Conservation (phyloP, 352 stramenopile genomes). For the Phytopythium helicoides region DNA sequence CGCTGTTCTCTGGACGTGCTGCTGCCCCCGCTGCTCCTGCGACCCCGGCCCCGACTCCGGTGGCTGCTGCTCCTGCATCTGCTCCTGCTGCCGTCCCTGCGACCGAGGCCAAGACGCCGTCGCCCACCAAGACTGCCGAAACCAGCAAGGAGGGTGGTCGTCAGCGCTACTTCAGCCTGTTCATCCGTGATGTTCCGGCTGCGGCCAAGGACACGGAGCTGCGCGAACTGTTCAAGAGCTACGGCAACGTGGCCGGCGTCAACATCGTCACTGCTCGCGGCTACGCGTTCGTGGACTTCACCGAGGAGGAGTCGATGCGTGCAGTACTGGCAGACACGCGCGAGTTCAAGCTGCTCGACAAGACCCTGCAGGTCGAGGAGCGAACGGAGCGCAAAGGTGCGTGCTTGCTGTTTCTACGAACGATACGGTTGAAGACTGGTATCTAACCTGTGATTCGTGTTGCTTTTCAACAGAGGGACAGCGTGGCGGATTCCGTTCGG, state of each 20-base stretch:
- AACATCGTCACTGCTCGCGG: constrained; percentile 53
- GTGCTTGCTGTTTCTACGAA: constrained; percentile 3
- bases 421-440: not conserved
- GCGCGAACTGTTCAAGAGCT: constrained; percentile 77
- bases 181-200: constrained; percentile 72
- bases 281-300: constrained; percentile 86
- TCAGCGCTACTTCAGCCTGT: constrained; percentile 53
- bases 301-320: constrained; percentile 75
- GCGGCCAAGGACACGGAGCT: constrained; percentile 75
- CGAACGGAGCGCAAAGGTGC: constrained; percentile 70
- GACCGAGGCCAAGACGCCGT: constrained; percentile 5
- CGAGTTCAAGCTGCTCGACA: constrained; percentile 73
- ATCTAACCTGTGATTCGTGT: not conserved
- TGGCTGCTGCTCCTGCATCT: constrained; percentile 12
- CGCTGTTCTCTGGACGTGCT: constrained; percentile 35
- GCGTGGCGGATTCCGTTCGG: constrained; percentile 49
- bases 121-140: constrained; percentile 54
- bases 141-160: constrained; percentile 37
- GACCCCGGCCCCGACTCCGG: constrained; percentile 10
- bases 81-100: constrained; percentile 19
- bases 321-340: constrained; percentile 59
- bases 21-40: constrained; percentile 19
- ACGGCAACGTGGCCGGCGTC: constrained; percentile 71
- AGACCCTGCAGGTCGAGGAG: constrained; percentile 73
- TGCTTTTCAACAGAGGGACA: constrained; percentile 26